phyloP scores from a whole-genome alignment of 2,329 filamentous ascomycete genomes.

The Xylaria multiplex region DNA sequence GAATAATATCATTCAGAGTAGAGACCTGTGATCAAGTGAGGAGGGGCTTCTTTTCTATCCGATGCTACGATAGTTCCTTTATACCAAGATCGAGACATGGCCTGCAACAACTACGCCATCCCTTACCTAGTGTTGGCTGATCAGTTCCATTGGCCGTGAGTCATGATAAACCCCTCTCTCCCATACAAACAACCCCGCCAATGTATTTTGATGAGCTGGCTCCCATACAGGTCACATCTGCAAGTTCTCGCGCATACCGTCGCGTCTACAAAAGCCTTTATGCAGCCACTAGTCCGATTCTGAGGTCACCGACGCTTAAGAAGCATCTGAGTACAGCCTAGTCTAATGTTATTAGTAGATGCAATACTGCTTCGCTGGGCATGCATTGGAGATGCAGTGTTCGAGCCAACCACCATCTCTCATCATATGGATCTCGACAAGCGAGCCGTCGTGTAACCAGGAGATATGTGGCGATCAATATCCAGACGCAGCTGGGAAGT shows the following conservation, averaged over 20 bases:
- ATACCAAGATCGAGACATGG: slow-evolving; percentile 12
- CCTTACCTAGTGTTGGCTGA: slow-evolving; percentile 20
- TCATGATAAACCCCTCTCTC: slow-evolving; percentile 17
- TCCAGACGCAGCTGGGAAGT: background rate
- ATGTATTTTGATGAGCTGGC: slow-evolving; percentile 12
- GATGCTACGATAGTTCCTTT: slow-evolving; percentile 11
- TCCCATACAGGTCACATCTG: slow-evolving; percentile 6
- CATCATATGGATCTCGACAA: background rate
- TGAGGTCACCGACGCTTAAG: background rate
- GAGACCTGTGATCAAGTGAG: background rate
- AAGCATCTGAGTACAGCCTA: slow-evolving; percentile 1
- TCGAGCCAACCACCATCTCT: slow-evolving; percentile 1
- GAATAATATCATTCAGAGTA: background rate
- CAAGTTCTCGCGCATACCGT: background rate
- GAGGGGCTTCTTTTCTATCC: background rate
- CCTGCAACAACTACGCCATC: background rate
- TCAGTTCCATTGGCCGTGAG: background rate
- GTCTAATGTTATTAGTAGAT: background rate
- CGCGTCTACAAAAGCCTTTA: background rate
- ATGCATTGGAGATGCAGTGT: slow-evolving; percentile 4
- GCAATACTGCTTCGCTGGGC: background rate
- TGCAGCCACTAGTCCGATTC: slow-evolving; percentile 3
- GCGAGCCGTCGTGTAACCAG: background rate
- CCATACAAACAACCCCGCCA: slow-evolving; percentile 13
- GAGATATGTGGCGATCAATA: background rate